A percentile compares a stretch with the other conserved stretches of the same genome.
phyloP scores from a whole-genome alignment of 805 yeast species.

The Maudiozyma turicensis region DNA sequence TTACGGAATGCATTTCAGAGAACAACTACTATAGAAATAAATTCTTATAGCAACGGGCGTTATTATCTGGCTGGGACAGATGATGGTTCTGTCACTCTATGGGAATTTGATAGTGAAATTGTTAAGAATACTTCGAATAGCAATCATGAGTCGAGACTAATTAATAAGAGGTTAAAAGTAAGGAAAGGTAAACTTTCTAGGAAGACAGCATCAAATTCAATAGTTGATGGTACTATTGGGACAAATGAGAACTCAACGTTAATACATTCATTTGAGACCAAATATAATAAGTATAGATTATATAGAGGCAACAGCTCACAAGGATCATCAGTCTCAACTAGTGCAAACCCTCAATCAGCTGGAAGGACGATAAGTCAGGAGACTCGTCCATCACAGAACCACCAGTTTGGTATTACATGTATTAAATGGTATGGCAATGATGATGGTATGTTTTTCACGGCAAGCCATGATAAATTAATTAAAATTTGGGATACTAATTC shows the following conservation, averaged over 20 bases:
- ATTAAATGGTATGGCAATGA: slow-evolving; percentile 86
- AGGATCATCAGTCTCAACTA: not conserved
- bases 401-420: slow-evolving; percentile 62
- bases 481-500: slow-evolving; percentile 74
- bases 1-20: not conserved
- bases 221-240: not conserved
- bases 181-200: slow-evolving; percentile 2
- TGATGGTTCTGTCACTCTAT: slow-evolving; percentile 30
- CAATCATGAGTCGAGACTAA: slow-evolving; percentile 10
- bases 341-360: not conserved
- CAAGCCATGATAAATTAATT: slow-evolving; percentile 69
- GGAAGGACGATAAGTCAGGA: not conserved
- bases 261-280: slow-evolving; percentile 17
- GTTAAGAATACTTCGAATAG: not conserved
- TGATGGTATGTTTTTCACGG: slow-evolving; percentile 73
- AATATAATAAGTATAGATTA: slow-evolving; percentile 14
- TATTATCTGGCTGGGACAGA: slow-evolving; percentile 19
- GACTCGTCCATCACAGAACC: slow-evolving; percentile 8
- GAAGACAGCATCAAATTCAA: not conserved
- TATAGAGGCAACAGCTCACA: slow-evolving; percentile 7
- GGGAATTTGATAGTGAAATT: slow-evolving; percentile 15
- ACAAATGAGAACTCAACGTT: not conserved
- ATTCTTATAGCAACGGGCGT: slow-evolving; percentile 8
- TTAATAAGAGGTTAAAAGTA: slow-evolving; percentile 23
- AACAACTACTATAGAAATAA: slow-evolving; percentile 16